Conservation (phyloP, 169 alveolate genomes). For the Cryptosporidium meleagridis region DNA sequence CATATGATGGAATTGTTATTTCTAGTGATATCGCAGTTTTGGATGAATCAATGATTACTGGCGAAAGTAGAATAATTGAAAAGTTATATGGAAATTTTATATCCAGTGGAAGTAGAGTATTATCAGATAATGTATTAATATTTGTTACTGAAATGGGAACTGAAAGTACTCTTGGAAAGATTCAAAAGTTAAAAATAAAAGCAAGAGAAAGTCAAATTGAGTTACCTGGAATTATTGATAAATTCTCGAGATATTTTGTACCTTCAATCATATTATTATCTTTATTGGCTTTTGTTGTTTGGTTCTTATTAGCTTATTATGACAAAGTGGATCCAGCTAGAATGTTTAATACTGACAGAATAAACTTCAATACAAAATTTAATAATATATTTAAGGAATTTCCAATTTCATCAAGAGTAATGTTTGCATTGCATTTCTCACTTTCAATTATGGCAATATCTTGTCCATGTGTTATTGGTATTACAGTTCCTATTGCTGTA, state of each 20-base stretch:
- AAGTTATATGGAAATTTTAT: constrained; percentile 60
- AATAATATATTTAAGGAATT: constrained; percentile 29
- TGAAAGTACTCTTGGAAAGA: constrained; percentile 68
- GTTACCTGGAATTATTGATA: constrained; percentile 42
- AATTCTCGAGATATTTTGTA: constrained; percentile 42
- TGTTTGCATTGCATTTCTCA: constrained; percentile 69
- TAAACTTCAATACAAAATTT: neutral
- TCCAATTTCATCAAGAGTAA: constrained; percentile 45
- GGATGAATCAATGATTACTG: constrained; percentile 69
- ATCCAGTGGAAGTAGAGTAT: constrained; percentile 39
- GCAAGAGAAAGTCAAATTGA: constrained; percentile 35
- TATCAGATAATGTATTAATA: constrained; percentile 3
- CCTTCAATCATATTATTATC: constrained; percentile 29
- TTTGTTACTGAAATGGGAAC: constrained; percentile 46
- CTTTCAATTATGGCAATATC: constrained; percentile 67
- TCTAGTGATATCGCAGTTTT: constrained; percentile 27
- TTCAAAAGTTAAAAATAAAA: constrained; percentile 30
- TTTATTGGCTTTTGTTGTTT: constrained; percentile 5
- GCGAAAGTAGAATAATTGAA: constrained; percentile 56
- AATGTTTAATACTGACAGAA: constrained; percentile 41
- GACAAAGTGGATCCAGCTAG: constrained; percentile 17
- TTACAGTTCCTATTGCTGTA: constrained; percentile 61
- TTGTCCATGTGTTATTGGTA: constrained; percentile 67
- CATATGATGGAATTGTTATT: constrained; percentile 68
- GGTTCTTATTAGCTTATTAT: constrained; percentile 63